Evolutionary conservation across 1,139 yeast species (phyloP).

Genomic region (Pneumocystis oryctolagi): DNA sequence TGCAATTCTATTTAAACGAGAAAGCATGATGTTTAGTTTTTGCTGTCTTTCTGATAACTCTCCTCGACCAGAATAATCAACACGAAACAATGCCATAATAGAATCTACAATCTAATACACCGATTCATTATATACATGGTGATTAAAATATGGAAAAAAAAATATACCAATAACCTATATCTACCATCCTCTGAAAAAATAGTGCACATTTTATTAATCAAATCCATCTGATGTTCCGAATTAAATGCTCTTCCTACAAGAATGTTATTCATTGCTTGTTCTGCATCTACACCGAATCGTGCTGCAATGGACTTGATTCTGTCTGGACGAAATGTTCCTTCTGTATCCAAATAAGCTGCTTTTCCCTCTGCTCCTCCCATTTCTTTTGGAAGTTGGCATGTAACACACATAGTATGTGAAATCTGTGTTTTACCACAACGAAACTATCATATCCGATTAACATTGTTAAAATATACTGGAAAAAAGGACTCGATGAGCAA

Average conservation of each 20-base stretch:
- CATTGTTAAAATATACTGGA: neutral
- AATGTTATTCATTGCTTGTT: constrained; percentile 31
- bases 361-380: constrained; percentile 51
- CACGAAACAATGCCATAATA: constrained; percentile 48
- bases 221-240: constrained; percentile 47
- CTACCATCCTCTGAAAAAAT: constrained; percentile 36
- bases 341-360: constrained; percentile 47
- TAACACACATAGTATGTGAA: constrained; percentile 46
- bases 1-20: constrained; percentile 37
- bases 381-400: constrained; percentile 40
- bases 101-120: constrained; percentile 35
- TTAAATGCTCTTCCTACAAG: constrained; percentile 46
- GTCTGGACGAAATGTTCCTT: constrained; percentile 40
- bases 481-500: neutral
- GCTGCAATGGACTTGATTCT: constrained; percentile 40
- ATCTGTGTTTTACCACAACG: constrained; percentile 42
- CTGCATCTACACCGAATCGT: constrained; percentile 40
- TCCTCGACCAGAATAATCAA: constrained; percentile 41
- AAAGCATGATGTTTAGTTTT: constrained; percentile 42
- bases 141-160: neutral
- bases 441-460: constrained; percentile 1
- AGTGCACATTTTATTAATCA: constrained; percentile 38
- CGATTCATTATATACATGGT: constrained; percentile 2
- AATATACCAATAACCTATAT: constrained; percentile 27
- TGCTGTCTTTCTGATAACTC: constrained; percentile 49